phyloP scores from a whole-genome alignment of 768 basidiomycete genomes.

The Suillus subluteus region DNA sequence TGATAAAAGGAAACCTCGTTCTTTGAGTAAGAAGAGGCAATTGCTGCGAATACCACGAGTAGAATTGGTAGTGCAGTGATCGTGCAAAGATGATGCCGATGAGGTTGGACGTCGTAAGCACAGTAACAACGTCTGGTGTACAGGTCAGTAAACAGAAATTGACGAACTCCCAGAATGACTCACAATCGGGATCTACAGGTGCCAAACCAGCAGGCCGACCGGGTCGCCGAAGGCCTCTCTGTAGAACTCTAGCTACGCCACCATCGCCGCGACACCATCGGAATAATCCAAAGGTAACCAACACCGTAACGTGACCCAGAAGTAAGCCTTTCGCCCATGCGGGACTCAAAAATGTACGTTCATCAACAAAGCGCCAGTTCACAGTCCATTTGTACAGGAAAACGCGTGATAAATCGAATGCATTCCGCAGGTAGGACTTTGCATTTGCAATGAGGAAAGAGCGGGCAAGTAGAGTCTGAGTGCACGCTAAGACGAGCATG shows the following conservation, averaged over 20 bases:
- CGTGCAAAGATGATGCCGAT: slow-evolving; percentile 92
- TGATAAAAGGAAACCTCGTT: slow-evolving; percentile 59
- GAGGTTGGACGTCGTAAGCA: slow-evolving; percentile 89
- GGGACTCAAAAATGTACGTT: slow-evolving; percentile 72
- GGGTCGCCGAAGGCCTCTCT: slow-evolving; percentile 56
- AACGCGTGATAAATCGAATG: slow-evolving; percentile 86
- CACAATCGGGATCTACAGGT: slow-evolving; percentile 66
- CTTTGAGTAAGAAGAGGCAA: slow-evolving; percentile 83
- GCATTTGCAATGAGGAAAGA: slow-evolving; percentile 70
- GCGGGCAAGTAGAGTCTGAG: slow-evolving; percentile 64
- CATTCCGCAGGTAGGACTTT: slow-evolving; percentile 66
- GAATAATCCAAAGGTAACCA: slow-evolving; percentile 68
- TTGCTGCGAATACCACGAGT: slow-evolving; percentile 95
- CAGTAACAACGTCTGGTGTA: slow-evolving; percentile 68
- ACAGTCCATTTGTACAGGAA: slow-evolving; percentile 98
- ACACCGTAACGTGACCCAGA: slow-evolving; percentile 59
- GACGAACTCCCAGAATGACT: slow-evolving; percentile 29
- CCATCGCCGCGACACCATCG: slow-evolving; percentile 82
- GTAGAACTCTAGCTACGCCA: slow-evolving; percentile 59
- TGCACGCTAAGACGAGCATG: slow-evolving; percentile 38
- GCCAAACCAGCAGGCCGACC: slow-evolving; percentile 47
- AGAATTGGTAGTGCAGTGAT: slow-evolving; percentile 97
- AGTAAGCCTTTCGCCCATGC: slow-evolving; percentile 67
- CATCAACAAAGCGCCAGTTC: slow-evolving; percentile 90
- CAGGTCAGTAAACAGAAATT: slow-evolving; percentile 19